These are phyloP conservation scores for Clavaria fumosa DNA, from an alignment of 768 basidiomycete species.

Conservation along the genomic window DNA sequence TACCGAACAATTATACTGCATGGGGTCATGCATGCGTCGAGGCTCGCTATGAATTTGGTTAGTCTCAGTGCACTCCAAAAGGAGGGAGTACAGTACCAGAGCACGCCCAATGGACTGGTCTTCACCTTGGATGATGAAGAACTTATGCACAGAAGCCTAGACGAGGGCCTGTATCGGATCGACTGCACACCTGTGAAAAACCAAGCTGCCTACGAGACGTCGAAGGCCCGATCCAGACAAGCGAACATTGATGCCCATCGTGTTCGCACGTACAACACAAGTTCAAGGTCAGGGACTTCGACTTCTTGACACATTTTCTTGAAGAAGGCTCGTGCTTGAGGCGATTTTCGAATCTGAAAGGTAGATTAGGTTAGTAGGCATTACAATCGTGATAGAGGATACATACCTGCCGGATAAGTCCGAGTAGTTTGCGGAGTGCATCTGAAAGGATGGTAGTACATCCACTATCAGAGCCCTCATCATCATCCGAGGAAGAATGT, in stretches of 20 bases:
- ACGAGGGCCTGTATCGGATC: too few relatives aligned
- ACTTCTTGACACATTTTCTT: slow-evolving; percentile 10
- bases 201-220: background rate
- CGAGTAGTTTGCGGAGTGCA: background rate
- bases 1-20: too few relatives aligned
- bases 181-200: too few relatives aligned
- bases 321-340: slow-evolving; percentile 17
- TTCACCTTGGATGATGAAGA: too few relatives aligned
- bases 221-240: slow-evolving; percentile 7
- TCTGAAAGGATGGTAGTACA: too few relatives aligned
- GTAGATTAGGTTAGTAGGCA: background rate
- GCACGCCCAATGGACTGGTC: too few relatives aligned
- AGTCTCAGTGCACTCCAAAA: too few relatives aligned
- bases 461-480: background rate
- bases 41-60: too few relatives aligned
- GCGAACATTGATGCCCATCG: slow-evolving; percentile 17
- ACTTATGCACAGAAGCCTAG: too few relatives aligned
- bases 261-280: slow-evolving; percentile 17
- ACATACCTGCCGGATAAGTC: slow-evolving; percentile 1
- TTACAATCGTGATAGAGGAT: background rate
- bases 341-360: slow-evolving; percentile 14
- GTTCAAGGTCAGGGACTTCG: slow-evolving; percentile 11
- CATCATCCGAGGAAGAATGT: slow-evolving; percentile 12
- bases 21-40: too few relatives aligned
- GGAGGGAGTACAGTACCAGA: too few relatives aligned